Evolutionary conservation across 768 basidiomycete genomes (phyloP).

Genomic region (Lyophyllum semitale): DNA sequence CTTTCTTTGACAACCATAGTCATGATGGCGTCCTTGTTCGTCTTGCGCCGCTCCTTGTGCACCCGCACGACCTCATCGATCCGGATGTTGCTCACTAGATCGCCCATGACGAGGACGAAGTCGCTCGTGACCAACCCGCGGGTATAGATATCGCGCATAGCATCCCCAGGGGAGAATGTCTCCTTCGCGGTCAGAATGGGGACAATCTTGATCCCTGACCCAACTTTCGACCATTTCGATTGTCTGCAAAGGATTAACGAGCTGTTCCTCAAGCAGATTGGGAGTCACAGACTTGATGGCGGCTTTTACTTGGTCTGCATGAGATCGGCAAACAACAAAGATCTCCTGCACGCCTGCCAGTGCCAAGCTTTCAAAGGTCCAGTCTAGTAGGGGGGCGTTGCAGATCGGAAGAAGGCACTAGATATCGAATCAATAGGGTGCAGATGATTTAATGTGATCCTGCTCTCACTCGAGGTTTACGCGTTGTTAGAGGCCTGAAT

Average conservation of each 20-base stretch:
- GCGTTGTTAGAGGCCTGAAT: constrained; percentile 86
- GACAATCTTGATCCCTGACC: constrained; percentile 78
- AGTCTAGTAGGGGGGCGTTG: constrained; percentile 90
- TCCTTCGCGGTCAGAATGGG: constrained; percentile 86
- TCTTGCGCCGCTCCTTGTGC: constrained; percentile 85
- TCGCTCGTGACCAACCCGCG: constrained; percentile 89
- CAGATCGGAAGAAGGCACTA: constrained; percentile 93
- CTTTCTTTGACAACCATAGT: constrained; percentile 90
- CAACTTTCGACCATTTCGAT: constrained; percentile 84
- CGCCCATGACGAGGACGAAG: constrained; percentile 89
- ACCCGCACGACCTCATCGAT: constrained; percentile 87
- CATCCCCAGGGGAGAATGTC: constrained; percentile 87
- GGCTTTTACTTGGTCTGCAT: constrained; percentile 81
- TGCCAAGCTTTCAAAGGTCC: constrained; percentile 95
- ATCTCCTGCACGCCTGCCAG: constrained; percentile 96
- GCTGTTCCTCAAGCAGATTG: constrained; percentile 7
- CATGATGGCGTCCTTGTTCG: constrained; percentile 94
- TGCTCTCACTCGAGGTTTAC: constrained; percentile 77
- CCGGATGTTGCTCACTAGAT: constrained; percentile 90
- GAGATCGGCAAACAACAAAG: constrained; percentile 92
- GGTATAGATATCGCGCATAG: constrained; percentile 91
- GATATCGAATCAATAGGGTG: constrained; percentile 16
- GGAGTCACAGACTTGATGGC: constrained; percentile 71
- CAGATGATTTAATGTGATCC: constrained; percentile 5
- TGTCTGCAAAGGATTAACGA: constrained; percentile 44